A percentile compares a stretch with the other conserved stretches of the same genome.
phyloP scores from a whole-genome alignment of 2,329 filamentous ascomycete genomes.

The Orbilia javanica region DNA sequence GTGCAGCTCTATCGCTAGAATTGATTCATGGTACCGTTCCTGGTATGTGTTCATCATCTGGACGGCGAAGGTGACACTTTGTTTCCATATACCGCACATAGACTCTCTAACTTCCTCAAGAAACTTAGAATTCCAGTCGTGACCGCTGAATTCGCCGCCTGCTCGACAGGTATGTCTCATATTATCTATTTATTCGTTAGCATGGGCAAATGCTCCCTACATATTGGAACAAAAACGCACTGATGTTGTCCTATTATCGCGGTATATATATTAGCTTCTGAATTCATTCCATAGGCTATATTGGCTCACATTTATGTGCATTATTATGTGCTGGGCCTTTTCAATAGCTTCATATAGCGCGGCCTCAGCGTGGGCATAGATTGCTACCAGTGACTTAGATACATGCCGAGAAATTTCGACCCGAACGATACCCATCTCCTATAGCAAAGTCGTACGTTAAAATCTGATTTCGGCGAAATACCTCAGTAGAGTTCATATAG shows the following conservation, averaged over 20 bases:
- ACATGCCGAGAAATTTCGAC: not conserved
- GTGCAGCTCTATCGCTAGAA: not conserved
- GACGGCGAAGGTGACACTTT: not conserved
- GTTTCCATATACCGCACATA: constrained; percentile 4
- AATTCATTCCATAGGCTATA: not conserved
- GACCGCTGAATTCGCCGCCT: constrained; percentile 25
- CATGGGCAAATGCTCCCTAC: not conserved
- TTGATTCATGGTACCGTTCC: not conserved
- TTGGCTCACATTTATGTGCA: not conserved
- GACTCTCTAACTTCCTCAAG: not conserved
- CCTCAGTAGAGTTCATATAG: no score
- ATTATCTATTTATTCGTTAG: constrained; percentile 9
- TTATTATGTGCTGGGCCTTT: not conserved
- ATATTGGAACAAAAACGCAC: not conserved
- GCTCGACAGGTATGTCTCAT: constrained; percentile 22
- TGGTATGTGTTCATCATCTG: not conserved
- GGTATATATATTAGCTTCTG: not conserved
- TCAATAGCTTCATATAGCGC: not conserved
- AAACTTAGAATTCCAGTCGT: constrained; percentile 26
- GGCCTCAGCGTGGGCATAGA: not conserved
- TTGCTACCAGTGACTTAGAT: not conserved
- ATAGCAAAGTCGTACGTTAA: not conserved
- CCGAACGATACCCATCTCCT: not conserved
- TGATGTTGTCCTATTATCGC: not conserved
- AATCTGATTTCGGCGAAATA: not conserved